A percentile compares a stretch with the other conserved stretches of the same genome.
Conservation (phyloP, 2,329 filamentous ascomycete species). For the Aspergillus piperis region DNA sequence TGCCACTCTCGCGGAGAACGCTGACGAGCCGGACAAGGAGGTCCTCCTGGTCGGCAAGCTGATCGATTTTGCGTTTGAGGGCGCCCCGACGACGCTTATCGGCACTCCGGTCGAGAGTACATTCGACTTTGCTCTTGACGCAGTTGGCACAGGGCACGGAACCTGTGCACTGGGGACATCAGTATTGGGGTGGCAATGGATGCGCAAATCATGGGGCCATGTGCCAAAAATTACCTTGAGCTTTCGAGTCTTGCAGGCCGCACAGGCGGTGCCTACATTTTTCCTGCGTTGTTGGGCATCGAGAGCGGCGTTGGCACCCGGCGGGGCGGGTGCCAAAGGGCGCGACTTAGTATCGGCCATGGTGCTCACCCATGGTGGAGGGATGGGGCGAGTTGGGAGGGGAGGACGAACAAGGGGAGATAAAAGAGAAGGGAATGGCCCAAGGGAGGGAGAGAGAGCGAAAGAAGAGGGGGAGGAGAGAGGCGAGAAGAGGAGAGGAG, state of each 20-base stretch:
- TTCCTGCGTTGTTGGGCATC: slow-evolving; percentile 22
- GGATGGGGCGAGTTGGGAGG: neutral
- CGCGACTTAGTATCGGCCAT: slow-evolving; percentile 22
- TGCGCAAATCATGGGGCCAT: neutral
- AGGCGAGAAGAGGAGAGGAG: neutral
- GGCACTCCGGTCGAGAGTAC: slow-evolving; percentile 24
- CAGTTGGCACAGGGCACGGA: slow-evolving; percentile 28
- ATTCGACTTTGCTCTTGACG: slow-evolving; percentile 23
- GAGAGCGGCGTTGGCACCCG: slow-evolving; percentile 13
- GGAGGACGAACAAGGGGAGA: neutral
- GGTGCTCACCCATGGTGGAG: slow-evolving; percentile 13
- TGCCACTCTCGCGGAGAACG: slow-evolving; percentile 26
- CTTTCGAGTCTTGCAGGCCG: slow-evolving; percentile 28
- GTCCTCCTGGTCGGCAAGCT: slow-evolving; percentile 29
- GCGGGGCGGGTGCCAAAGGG: slow-evolving; percentile 19
- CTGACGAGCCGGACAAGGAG: slow-evolving; percentile 27
- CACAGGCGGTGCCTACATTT: slow-evolving; percentile 29
- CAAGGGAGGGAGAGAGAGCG: neutral
- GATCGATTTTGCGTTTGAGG: slow-evolving; percentile 29
- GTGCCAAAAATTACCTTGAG: slow-evolving; percentile 21
- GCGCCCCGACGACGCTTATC: slow-evolving; percentile 26
- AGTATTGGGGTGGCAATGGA: neutral
- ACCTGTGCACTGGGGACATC: slow-evolving; percentile 23
- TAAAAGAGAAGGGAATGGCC: neutral
- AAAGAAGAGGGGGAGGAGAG: neutral